phyloP scores from a whole-genome alignment of 495 filamentous ascomycete genomes.

The Neurospora sp. region DNA sequence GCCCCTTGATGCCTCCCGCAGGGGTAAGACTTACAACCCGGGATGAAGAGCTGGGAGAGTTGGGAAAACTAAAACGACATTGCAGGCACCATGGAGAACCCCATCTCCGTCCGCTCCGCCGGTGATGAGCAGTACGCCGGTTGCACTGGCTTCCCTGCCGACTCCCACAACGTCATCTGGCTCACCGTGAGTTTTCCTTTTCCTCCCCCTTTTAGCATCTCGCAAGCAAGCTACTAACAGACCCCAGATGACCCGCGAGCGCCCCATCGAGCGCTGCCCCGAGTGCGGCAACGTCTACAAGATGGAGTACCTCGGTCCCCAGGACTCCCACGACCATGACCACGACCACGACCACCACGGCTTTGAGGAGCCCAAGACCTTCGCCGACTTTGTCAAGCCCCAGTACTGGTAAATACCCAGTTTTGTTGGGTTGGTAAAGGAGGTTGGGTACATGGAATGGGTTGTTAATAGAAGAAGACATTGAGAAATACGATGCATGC shows the following conservation, averaged over 20 bases:
- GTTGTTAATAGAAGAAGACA: slow-evolving; percentile 9
- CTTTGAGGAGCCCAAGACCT: slow-evolving; percentile 78
- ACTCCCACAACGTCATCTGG: slow-evolving; percentile 87
- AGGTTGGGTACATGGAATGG: neutral
- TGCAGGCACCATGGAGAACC: slow-evolving; percentile 78
- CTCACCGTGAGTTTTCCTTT: slow-evolving; percentile 53
- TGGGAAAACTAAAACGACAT: neutral
- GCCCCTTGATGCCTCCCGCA: slow-evolving; percentile 74
- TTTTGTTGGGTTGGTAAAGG: neutral
- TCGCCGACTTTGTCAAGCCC: slow-evolving; percentile 85
- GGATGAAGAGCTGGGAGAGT: neutral
- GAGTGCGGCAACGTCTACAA: slow-evolving; percentile 95
- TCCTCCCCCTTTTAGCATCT: neutral
- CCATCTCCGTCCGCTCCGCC: slow-evolving; percentile 77
- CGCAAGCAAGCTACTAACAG: neutral
- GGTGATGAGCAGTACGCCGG: slow-evolving; percentile 95
- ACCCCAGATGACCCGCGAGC: slow-evolving; percentile 68
- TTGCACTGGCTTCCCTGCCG: slow-evolving; percentile 88
- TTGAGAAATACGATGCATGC: neutral
- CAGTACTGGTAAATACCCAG: slow-evolving; percentile 61
- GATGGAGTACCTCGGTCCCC: slow-evolving; percentile 88
- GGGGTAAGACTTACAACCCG: slow-evolving; percentile 52
- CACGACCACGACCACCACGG: slow-evolving; percentile 46
- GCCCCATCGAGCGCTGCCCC: slow-evolving; percentile 83
- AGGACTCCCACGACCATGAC: slow-evolving; percentile 42